Base-by-base conservation (phyloP, 129 eudicot species). In the Gnaphalium uliginosum region DNA sequence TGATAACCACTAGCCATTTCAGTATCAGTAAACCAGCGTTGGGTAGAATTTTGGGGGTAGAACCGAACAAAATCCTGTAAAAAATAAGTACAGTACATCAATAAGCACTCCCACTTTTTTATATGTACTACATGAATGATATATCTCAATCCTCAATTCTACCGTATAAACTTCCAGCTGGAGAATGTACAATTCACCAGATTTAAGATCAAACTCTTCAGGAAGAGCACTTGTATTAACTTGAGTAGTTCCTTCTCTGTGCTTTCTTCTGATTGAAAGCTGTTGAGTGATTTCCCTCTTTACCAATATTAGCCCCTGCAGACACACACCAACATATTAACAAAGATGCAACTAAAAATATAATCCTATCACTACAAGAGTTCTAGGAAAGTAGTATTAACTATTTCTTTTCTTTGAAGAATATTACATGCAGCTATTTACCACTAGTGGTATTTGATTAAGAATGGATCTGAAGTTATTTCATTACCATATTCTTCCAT, bases 261-360 rank as follows among this genome's bases (percentile, higher is more conserved):
- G 87, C 68, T 76, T 86, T 78, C 90, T 84, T 74, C 89, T 78
- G 53, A 78, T 29, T 13, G 87, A 32, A 35, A 86, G 83, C 58
- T 89, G 85, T 18, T 79, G 85, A 23, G 87, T 82, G 15, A 86
- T 66, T 71, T 86, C 91, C 26, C 74, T 78, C 71, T 84, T 87
- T 58, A 89, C 77, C 6, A 81, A 81, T 54, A 78, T 80, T 46
- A 82, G 57, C 14, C 88, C 95, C 91, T 66, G 75, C 46, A 51
- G 29, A 48, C 60, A 6, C 24, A 53, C 19, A n/a, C n/a, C 33
- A 59, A 24, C 2, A 59, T 48, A 10, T 5, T 23, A 59, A 23
- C 32, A 2, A 11, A 10, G 1, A 1, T 48, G 18, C n/a, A n/a
- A n/a, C n/a, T n/a, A n/a, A n/a, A n/a, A n/a, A n/a, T n/a, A n/a